Conservation (phyloP, 305 asterid genomes). For the Rubia tinctorum region DNA sequence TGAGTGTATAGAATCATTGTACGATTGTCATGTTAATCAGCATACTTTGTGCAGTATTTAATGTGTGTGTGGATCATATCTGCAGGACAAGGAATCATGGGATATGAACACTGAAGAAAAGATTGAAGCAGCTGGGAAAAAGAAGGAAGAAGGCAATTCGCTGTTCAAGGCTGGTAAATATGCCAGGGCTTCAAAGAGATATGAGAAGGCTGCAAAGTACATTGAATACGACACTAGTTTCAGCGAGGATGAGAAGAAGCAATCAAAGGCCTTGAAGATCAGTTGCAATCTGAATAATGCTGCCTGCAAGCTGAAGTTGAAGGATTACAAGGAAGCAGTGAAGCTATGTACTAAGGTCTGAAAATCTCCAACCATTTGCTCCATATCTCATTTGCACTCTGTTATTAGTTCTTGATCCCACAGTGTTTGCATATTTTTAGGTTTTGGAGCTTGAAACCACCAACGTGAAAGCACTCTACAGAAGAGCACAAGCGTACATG, state of each 20-base stretch:
- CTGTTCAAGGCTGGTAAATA: slow-evolving; percentile 76
- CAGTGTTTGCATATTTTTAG: slow-evolving; percentile 10
- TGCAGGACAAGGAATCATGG: slow-evolving; percentile 91
- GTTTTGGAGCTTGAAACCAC: slow-evolving; percentile 40
- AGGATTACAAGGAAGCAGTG: slow-evolving; percentile 42
- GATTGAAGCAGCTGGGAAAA: slow-evolving; percentile 71
- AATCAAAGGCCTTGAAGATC: slow-evolving; percentile 35
- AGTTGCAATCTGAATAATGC: slow-evolving; percentile 44
- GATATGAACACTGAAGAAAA: slow-evolving; percentile 78
- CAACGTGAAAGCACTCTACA: slow-evolving; percentile 47
- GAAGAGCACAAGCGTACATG: slow-evolving; percentile 48
- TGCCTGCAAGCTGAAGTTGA: slow-evolving; percentile 48
- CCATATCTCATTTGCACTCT: not conserved
- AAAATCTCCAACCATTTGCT: not conserved
- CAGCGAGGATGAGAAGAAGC: slow-evolving; percentile 44
- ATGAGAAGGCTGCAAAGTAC: slow-evolving; percentile 66
- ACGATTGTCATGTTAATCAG: not conserved
- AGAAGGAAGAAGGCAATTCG: slow-evolving; percentile 80
- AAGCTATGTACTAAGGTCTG: slow-evolving; percentile 45
- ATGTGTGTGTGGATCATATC: not conserved
- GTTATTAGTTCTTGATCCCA: not conserved
- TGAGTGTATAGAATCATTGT: slow-evolving; percentile 16
- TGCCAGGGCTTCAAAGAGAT: slow-evolving; percentile 70
- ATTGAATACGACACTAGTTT: slow-evolving; percentile 38
- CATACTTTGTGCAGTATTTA: no score